A percentile compares a stretch with the other conserved stretches of the same genome.
These are phyloP conservation scores for Asterophora lycoperdoides DNA, from an alignment of 768 basidiomycete species.

Conservation along the genomic window DNA sequence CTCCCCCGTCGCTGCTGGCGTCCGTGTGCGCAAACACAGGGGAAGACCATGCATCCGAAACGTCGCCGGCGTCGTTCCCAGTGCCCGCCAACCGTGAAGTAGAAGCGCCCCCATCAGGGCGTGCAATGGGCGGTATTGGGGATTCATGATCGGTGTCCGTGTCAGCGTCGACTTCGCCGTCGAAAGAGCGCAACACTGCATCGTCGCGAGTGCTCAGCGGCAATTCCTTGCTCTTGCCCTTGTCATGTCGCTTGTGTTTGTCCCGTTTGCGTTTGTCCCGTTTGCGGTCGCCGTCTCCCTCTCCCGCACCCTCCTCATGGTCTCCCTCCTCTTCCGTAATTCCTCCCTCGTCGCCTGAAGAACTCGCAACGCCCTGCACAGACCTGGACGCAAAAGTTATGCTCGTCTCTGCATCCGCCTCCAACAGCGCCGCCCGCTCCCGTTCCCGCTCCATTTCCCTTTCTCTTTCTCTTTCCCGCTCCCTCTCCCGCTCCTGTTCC, in stretches of 20 bases:
- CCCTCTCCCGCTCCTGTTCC: slow-evolving; percentile 1
- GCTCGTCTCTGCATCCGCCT: slow-evolving; percentile 8
- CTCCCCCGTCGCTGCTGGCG: slow-evolving; percentile 5
- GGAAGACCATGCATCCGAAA: slow-evolving; percentile 31
- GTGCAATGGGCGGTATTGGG: too few relatives aligned
- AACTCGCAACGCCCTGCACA: neutral
- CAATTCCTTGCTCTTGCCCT: neutral
- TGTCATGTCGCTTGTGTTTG: neutral
- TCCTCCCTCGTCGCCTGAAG: neutral
- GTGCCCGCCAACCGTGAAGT: neutral
- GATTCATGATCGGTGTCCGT: slow-evolving; percentile 3
- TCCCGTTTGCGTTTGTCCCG: neutral
- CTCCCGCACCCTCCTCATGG: neutral
- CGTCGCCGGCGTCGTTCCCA: neutral
- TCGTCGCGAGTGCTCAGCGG: too few relatives aligned
- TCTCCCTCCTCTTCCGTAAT: neutral
- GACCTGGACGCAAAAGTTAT: slow-evolving; percentile 10
- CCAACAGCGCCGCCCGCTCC: slow-evolving; percentile 4
- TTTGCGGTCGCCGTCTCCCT: neutral
- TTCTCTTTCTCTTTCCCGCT: neutral
- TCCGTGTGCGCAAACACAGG: slow-evolving; percentile 38
- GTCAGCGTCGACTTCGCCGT: slow-evolving; percentile 4
- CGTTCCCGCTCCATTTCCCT: neutral
- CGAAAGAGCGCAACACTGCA: too few relatives aligned
- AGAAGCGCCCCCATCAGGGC: too few relatives aligned